These are phyloP conservation scores for Sclerotinia trifoliorum DNA, from an alignment of 2,329 filamentous ascomycete species.

Conservation along the genomic window DNA sequence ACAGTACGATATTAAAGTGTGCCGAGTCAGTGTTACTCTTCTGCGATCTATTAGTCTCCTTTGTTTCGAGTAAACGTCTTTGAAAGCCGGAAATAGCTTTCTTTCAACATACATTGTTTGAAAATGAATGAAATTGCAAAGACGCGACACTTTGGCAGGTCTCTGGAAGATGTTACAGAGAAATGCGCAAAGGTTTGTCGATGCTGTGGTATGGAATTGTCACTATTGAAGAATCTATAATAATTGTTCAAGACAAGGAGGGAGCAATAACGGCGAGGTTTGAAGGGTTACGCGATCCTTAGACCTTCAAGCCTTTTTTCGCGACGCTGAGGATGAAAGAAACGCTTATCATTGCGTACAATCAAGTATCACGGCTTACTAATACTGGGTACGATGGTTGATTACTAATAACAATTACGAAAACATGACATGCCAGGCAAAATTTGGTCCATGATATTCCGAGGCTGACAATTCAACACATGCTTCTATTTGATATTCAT, in stretches of 20 bases:
- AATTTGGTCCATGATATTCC: background rate
- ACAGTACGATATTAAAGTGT: background rate
- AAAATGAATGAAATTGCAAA: slow-evolving; percentile 38
- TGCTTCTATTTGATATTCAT: slow-evolving; percentile 3
- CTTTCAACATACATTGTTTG: slow-evolving; percentile 33
- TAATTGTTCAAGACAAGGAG: slow-evolving; percentile 26
- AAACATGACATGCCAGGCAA: slow-evolving; percentile 9
- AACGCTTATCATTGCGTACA: slow-evolving; percentile 18
- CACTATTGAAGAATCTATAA: slow-evolving; percentile 3
- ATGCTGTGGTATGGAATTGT: slow-evolving; percentile 29
- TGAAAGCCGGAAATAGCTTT: slow-evolving; percentile 18
- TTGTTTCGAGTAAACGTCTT: slow-evolving; percentile 13
- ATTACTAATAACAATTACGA: slow-evolving; percentile 2
- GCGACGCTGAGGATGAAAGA: slow-evolving; percentile 25
- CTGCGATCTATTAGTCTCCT: slow-evolving; percentile 19
- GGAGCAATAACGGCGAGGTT: slow-evolving; percentile 25
- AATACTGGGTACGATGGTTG: background rate
- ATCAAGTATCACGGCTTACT: background rate
- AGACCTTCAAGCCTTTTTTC: slow-evolving; percentile 1
- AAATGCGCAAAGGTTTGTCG: slow-evolving; percentile 38
- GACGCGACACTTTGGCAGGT: slow-evolving; percentile 38
- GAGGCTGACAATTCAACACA: slow-evolving; percentile 4
- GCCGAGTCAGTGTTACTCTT: slow-evolving; percentile 5
- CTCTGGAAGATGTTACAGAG: slow-evolving; percentile 38
- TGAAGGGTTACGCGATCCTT: slow-evolving; percentile 18